phyloP scores from a whole-genome alignment of 2,329 filamentous ascomycete genomes.

The Aspergillus glaucus region DNA sequence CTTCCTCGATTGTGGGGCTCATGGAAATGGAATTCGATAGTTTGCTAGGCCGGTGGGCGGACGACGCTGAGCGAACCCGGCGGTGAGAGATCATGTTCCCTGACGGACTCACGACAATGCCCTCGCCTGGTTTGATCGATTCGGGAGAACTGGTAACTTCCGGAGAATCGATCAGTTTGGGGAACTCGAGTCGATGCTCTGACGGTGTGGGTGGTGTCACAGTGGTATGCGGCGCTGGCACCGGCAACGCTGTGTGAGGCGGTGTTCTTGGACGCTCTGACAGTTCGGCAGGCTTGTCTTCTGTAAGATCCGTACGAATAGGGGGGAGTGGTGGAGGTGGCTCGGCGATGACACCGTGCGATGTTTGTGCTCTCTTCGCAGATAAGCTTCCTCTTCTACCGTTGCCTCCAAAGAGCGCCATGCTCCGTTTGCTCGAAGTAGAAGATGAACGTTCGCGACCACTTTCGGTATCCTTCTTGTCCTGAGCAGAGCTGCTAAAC shows the following conservation, averaged over 20 bases:
- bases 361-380: conserved; percentile 22
- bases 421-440: conserved; percentile 34
- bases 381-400: conserved; percentile 27
- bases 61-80: conserved; percentile 53
- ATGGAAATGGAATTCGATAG: conserved; percentile 68
- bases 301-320: conserved; percentile 25
- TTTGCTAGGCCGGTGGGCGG: conserved; percentile 67
- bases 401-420: conserved; percentile 31
- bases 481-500: conserved; percentile 49
- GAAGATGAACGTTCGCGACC: conserved; percentile 44
- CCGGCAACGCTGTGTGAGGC: conserved; percentile 25
- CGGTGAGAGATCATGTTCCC: conserved; percentile 70
- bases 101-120: conserved; percentile 56
- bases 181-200: conserved; percentile 35
- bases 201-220: conserved; percentile 61
- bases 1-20: conserved; percentile 68
- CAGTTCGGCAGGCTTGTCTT: conserved; percentile 17
- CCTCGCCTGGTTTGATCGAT: conserved; percentile 24
- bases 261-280: conserved; percentile 26
- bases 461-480: conserved; percentile 47
- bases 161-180: conserved; percentile 23
- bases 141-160: conserved; percentile 36
- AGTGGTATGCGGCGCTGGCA: conserved; percentile 43
- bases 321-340: conserved; percentile 29
- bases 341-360: conserved; percentile 13